phyloP scores from a whole-genome alignment of 352 stramenopile species.

The Phytophthora colocasiae region DNA sequence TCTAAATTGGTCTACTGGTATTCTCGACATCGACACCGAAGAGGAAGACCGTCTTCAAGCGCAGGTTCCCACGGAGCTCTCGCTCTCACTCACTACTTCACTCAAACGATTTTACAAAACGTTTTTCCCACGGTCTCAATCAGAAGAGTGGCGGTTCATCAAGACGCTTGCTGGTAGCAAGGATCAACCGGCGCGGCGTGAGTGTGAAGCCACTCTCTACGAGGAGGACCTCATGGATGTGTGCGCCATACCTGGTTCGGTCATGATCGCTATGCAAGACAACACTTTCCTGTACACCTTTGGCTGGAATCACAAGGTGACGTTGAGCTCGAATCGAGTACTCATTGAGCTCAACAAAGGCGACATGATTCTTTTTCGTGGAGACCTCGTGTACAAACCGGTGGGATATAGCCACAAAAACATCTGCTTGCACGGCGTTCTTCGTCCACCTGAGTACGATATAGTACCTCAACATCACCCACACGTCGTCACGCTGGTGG shows the following conservation, averaged over 20 bases:
- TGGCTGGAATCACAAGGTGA: constrained; percentile 10
- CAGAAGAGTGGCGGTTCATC: neutral
- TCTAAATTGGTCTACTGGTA: neutral
- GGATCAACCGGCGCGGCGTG: neutral
- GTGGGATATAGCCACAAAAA: constrained; percentile 2
- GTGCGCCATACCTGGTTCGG: neutral
- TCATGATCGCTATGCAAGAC: constrained; percentile 1
- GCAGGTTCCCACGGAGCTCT: neutral
- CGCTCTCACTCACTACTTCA: neutral
- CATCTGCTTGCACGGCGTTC: neutral
- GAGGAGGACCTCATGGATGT: neutral
- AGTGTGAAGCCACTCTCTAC: neutral
- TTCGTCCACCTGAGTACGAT: neutral
- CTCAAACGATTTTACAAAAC: constrained; percentile 2
- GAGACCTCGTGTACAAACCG: neutral
- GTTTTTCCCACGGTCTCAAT: neutral
- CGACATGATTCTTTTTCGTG: constrained; percentile 6
- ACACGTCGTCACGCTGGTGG: neutral
- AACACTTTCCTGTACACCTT: constrained; percentile 5
- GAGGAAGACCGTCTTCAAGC: neutral
- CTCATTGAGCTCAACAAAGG: constrained; percentile 1
- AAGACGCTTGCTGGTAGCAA: neutral
- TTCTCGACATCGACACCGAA: neutral
- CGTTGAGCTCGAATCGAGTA: neutral
- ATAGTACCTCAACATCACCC: neutral